Evolutionary conservation across 305 asterid species (phyloP).

Genomic region (Fraxinus sp.): DNA sequence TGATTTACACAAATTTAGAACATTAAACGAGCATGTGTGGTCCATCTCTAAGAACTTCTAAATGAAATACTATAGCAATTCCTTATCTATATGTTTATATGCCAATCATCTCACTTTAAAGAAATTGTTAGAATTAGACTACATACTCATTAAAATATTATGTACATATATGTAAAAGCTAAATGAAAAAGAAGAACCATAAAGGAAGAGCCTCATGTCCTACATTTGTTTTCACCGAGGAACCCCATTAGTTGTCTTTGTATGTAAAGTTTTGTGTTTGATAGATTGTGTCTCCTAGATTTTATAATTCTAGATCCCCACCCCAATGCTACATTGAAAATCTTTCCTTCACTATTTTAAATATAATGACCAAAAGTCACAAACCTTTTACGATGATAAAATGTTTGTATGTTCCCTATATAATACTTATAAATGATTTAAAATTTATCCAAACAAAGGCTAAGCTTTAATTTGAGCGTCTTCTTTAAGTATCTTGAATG

Average conservation of each 20-base stretch:
- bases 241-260: slow-evolving; percentile 40
- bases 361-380: slow-evolving; percentile 28
- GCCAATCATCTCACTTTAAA: not conserved
- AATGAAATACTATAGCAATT: not conserved
- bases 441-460: not conserved
- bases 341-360: slow-evolving; percentile 30
- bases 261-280: slow-evolving; percentile 36
- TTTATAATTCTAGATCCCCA: slow-evolving; percentile 28
- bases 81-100: not conserved
- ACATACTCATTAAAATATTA: not conserved
- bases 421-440: not conserved
- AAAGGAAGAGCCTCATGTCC: slow-evolving; percentile 53
- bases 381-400: slow-evolving; percentile 31
- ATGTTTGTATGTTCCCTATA: not conserved
- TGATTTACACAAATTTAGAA: not conserved
- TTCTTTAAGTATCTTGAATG: not conserved
- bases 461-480: not conserved
- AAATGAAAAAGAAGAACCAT: slow-evolving; percentile 26
- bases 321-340: not conserved
- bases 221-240: slow-evolving; percentile 37
- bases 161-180: not conserved
- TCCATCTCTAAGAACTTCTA: not conserved
- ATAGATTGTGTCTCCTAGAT: slow-evolving; percentile 24
- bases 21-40: not conserved
- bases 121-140: not conserved